These are phyloP conservation scores for Leishmania major DNA, from an alignment of 208 protist species.

Conservation along the genomic window DNA sequence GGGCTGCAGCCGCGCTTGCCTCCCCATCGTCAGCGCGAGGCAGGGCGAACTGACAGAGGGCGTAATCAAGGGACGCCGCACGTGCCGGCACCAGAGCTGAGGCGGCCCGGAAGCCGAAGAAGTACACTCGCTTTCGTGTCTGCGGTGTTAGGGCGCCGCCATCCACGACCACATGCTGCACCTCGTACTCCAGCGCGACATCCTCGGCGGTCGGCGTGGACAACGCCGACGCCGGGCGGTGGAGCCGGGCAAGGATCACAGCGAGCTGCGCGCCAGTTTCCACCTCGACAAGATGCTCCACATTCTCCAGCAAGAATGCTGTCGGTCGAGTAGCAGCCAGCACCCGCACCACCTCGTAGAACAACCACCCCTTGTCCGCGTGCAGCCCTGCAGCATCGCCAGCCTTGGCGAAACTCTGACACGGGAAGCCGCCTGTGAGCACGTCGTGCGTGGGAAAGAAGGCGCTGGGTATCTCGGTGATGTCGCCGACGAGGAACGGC, in stretches of 20 bases:
- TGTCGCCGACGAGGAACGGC: slow-evolving; percentile 56
- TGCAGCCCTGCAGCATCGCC: slow-evolving; percentile 52
- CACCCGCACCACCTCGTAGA: slow-evolving; percentile 79
- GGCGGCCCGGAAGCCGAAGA: slow-evolving; percentile 47
- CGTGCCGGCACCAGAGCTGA: background rate
- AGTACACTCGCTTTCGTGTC: slow-evolving; percentile 61
- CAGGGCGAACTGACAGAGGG: background rate
- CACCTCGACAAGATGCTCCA: slow-evolving; percentile 62
- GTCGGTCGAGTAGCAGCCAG: slow-evolving; percentile 41
- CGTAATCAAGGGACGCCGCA: background rate
- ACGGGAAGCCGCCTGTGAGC: slow-evolving; percentile 83
- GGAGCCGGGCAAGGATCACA: slow-evolving; percentile 42
- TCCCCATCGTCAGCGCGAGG: background rate
- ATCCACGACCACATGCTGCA: slow-evolving; percentile 54
- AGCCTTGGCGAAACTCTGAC: slow-evolving; percentile 81
- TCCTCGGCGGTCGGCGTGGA: background rate
- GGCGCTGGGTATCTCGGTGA: slow-evolving; percentile 56
- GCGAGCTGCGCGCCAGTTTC: slow-evolving; percentile 51
- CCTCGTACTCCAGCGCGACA: slow-evolving; percentile 23
- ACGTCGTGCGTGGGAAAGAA: slow-evolving; percentile 77
- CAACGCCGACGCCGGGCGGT: slow-evolving; percentile 8
- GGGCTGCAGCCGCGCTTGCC: background rate
- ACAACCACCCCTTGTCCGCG: slow-evolving; percentile 66
- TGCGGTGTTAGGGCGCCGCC: slow-evolving; percentile 62
- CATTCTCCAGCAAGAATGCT: slow-evolving; percentile 87